Evolutionary conservation across 192 early-diverging fungal genomes (phyloP), one percentile per base, ranked within the genome.

Genomic region (Allomyces macrogynus): DNA sequence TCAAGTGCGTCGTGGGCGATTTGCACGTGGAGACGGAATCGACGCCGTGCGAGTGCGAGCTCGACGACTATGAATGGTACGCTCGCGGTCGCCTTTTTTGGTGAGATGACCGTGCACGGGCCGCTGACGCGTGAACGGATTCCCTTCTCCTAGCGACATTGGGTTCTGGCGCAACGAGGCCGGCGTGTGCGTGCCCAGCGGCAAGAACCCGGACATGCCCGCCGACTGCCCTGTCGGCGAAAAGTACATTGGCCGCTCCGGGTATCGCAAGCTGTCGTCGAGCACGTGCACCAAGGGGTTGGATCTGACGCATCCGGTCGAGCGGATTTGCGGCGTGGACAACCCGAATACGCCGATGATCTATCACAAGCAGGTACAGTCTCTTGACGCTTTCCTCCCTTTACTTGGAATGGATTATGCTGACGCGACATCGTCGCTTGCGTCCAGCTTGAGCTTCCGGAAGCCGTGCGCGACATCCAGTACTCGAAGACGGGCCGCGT

Each of bases 21-120:
- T 85, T 90, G 67, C 69, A 77, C 14, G 67, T 75, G 23, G 71
- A 76, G 11, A 79, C 72, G 11, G 69, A 75, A 18, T 62, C 68
- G 22, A 69, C 81, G 25, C 67, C 71, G 23, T 97, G 94, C 73
- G 70, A 77, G 69, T 97, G 94, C 71, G 76, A 79, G 1, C 67
- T 80, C 8, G 73, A 69, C 20, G 94, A 97, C 74, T 97, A 75
- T 68, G 91, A 93, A 80, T 97, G 94, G 49, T 57, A 20, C 49
- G 49, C 16, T n/a, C 20, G 76, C 66, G 67, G 66, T 65, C 14
- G 26, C 4, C n/a, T 43, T 25, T 60, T 60, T 63, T n/a, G 23
- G 66, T 54, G 14, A 42, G 18, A 65, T 23, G 10, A 40, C n/a
- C 63, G n/a, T 8, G 23, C 23, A 66, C 49, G 61, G 25, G 24